A percentile compares a stretch with the other conserved stretches of the same genome.
Conservation (phyloP, 352 stramenopile genomes). For the Blastocystis sp. region DNA sequence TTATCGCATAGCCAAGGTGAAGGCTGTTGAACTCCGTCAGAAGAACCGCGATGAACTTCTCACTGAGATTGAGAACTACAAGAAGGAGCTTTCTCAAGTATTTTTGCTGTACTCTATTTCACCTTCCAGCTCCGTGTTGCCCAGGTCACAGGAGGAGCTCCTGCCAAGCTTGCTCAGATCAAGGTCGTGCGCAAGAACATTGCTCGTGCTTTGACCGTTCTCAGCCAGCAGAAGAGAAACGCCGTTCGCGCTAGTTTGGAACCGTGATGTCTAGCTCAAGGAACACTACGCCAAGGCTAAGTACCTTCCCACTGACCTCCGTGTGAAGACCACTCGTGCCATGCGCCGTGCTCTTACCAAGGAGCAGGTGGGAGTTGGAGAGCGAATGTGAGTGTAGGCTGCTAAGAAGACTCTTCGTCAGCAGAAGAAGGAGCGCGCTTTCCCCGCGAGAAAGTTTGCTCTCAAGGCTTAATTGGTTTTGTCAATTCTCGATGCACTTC, state of each 20-base stretch:
- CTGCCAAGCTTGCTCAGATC: slow-evolving; percentile 99
- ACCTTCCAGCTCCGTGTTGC: slow-evolving; percentile 89
- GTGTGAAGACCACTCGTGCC: slow-evolving; percentile 97
- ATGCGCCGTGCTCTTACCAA: slow-evolving; percentile 93
- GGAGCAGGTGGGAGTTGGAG: slow-evolving; percentile 92
- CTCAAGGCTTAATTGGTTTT: slow-evolving; percentile 91
- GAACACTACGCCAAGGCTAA: slow-evolving; percentile 91
- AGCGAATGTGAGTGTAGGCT: slow-evolving; percentile 76
- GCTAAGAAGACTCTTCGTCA: slow-evolving; percentile 77
- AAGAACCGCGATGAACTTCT: slow-evolving; percentile 97
- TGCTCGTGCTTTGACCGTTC: slow-evolving; percentile 96
- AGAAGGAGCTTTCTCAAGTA: slow-evolving; percentile 92
- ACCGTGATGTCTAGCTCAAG: slow-evolving; percentile 80
- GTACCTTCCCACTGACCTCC: slow-evolving; percentile 95
- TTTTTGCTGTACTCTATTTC: slow-evolving; percentile 17
- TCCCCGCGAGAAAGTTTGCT: slow-evolving; percentile 92
- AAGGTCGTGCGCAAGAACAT: slow-evolving; percentile 97
- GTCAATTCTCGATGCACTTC: background rate
- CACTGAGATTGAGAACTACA: slow-evolving; percentile 94
- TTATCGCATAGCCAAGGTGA: slow-evolving; percentile 86
- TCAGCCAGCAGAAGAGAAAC: slow-evolving; percentile 98
- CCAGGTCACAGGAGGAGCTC: slow-evolving; percentile 96
- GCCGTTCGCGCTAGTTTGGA: slow-evolving; percentile 78
- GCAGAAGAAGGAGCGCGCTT: slow-evolving; percentile 93
- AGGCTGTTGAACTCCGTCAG: slow-evolving; percentile 95